These are phyloP conservation scores for Akebia trifoliata DNA, from an alignment of 164 flowering plant species.

Conservation along the genomic window DNA sequence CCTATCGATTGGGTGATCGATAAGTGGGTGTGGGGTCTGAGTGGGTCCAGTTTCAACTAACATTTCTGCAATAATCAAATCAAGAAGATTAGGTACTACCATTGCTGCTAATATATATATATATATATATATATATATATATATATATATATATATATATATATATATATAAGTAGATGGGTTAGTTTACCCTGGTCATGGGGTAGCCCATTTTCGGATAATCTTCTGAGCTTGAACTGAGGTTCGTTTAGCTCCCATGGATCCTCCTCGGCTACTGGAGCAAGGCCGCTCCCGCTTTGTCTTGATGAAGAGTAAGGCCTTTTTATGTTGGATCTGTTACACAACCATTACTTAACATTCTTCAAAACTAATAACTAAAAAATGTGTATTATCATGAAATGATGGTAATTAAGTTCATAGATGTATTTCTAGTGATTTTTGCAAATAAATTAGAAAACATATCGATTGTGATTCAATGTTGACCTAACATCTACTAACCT, in stretches of 20 bases:
- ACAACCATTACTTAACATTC: not conserved
- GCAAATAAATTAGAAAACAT: too few relatives aligned
- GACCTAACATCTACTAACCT: slow-evolving; percentile 39
- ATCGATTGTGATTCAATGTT: not conserved
- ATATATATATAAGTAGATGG: not conserved
- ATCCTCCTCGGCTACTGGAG: slow-evolving; percentile 65
- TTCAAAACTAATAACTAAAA: too few relatives aligned
- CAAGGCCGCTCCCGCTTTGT: slow-evolving; percentile 47
- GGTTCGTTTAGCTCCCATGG: slow-evolving; percentile 35
- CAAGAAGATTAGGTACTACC: slow-evolving; percentile 4
- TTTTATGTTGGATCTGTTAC: slow-evolving; percentile 43
- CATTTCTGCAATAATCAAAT: slow-evolving; percentile 37
- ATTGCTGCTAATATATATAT: not conserved
- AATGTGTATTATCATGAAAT: too few relatives aligned
- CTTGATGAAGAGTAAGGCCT: slow-evolving; percentile 47
- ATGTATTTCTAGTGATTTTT: too few relatives aligned
- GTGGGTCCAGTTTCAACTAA: slow-evolving; percentile 82
- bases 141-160: too few relatives aligned
- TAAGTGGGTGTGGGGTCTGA: slow-evolving; percentile 45
- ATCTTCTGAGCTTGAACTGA: slow-evolving; percentile 43
- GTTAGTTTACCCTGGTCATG: slow-evolving; percentile 45
- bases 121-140: too few relatives aligned
- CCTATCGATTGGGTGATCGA: slow-evolving; percentile 37
- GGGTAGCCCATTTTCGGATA: slow-evolving; percentile 37
- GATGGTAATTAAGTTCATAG: too few relatives aligned